phyloP scores from a whole-genome alignment of 495 filamentous ascomycete species.

The Daldinia bambusicola region DNA sequence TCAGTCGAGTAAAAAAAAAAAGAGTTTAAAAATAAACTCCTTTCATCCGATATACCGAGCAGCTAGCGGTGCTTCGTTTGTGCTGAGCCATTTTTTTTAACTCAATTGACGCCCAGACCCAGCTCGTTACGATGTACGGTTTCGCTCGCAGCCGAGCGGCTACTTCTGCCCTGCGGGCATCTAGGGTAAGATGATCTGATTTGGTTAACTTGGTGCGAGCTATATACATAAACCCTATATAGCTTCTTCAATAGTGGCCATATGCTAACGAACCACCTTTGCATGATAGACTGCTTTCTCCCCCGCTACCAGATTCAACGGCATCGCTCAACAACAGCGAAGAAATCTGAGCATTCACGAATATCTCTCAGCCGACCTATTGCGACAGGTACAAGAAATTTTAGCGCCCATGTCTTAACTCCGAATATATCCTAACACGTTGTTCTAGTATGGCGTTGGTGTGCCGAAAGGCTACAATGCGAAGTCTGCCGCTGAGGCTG shows the following conservation, averaged over 20 bases:
- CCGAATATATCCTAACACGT: conserved; percentile 42
- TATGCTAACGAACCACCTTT: conserved; percentile 18
- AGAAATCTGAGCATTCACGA: conserved; percentile 95
- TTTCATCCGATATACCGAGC: conserved; percentile 20
- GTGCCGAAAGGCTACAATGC: conserved; percentile 90
- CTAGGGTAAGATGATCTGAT: conserved; percentile 54
- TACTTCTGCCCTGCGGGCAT: conserved; percentile 59
- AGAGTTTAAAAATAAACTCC: conserved; percentile 27
- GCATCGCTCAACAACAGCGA: conserved; percentile 69
- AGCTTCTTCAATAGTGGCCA: not conserved
- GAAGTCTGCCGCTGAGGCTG: conserved; percentile 83
- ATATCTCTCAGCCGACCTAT: conserved; percentile 90
- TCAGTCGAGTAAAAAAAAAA: not conserved
- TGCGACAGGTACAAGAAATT: conserved; percentile 73
- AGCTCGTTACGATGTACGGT: conserved; percentile 54
- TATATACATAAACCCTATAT: conserved; percentile 1
- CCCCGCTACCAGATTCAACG: conserved; percentile 56
- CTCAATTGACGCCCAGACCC: conserved; percentile 32
- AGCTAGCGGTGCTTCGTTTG: conserved; percentile 28
- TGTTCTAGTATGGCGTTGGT: conserved; percentile 85
- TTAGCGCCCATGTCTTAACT: conserved; percentile 37
- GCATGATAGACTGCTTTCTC: conserved; percentile 46
- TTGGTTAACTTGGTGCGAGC: conserved; percentile 16
- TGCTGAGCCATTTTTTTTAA: conserved; percentile 24
- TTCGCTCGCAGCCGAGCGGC: conserved; percentile 60